Conservation (phyloP, 345 rosid species). For the Balakata baccata region DNA sequence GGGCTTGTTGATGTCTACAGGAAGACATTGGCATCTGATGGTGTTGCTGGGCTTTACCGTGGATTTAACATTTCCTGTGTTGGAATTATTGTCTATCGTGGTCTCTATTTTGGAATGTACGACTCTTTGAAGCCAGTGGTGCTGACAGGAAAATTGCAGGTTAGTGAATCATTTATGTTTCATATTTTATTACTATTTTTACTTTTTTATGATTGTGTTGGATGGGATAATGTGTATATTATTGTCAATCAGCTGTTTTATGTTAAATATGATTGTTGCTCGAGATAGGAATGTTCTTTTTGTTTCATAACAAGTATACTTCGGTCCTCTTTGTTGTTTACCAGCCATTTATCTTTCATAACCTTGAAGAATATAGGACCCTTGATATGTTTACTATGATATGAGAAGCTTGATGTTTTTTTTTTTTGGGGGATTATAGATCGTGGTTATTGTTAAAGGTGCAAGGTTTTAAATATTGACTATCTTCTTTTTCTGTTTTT, state of each 20-base stretch:
- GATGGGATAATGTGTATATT: neutral
- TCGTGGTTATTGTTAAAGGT: neutral
- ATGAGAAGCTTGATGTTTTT: neutral
- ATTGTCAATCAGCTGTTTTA: neutral
- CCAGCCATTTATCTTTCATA: neutral
- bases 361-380: neutral
- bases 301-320: neutral
- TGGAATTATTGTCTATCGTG: too few species aligned
- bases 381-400: neutral
- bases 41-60: too few species aligned
- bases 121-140: neutral
- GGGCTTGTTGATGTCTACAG: slow-evolving; percentile 33
- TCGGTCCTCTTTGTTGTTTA: neutral
- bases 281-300: too few species aligned
- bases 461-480: neutral
- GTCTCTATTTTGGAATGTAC: too few species aligned
- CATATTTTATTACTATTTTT: neutral
- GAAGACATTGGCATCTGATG: slow-evolving; percentile 32
- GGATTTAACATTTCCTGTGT: too few species aligned
- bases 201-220: neutral
- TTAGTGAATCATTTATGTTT: neutral
- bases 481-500: neutral
- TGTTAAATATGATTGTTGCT: neutral
- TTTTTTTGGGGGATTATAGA: neutral
- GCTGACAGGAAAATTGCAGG: slow-evolving; percentile 27